Evolutionary conservation across 2,329 filamentous ascomycete genomes (phyloP), one percentile per base, ranked within the genome.

Genomic region (Arthroderma sp.): DNA sequence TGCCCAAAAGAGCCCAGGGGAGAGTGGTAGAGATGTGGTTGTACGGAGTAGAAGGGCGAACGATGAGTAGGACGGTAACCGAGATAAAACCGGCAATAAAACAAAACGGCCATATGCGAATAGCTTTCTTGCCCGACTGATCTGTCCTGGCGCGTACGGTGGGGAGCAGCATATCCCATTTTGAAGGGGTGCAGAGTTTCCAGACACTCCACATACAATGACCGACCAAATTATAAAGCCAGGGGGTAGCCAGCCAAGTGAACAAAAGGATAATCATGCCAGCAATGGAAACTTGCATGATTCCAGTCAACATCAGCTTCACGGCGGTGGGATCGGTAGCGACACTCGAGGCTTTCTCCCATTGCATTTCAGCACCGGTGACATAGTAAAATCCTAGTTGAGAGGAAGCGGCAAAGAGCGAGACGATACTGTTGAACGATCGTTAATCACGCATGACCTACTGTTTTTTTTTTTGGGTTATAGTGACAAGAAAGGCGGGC

Each of bases 381-480:
- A 61, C 55, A 36, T 56, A 53, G 41, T 56, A 61, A 32, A 61
- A 61, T 1, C 56, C 57, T 5, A 59, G 49, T 34, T 61, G 58
- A 4, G 56, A 56, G 3, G 58, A 50, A 10, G 55, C 47, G 3
- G 56, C 53, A 37, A 48, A 43, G 5, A 57, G 49, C 10, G 51
- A 51, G 27, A 59, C 37, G 22, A 40, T 40, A 10, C 58, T 61
- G 43, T 22, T 10, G 9, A 37, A 34, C 22, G 30, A 31, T 5
- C 11, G 33, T 34, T 8, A 34, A 34, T 8, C 8, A 22, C 33
- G 15, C 10, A 31, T 22, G 15, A 22, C 15, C 15, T 22, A 22
- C 15, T 22, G 15, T 22, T 22, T 22, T 22, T 22, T 22, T 22
- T 22, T 22, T 22, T 22, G 15, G 15, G 15, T 22, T 22, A 22